These are phyloP conservation scores for Ambrosiella xylebori DNA, from an alignment of 2,329 filamentous ascomycete species.

Conservation along the genomic window DNA sequence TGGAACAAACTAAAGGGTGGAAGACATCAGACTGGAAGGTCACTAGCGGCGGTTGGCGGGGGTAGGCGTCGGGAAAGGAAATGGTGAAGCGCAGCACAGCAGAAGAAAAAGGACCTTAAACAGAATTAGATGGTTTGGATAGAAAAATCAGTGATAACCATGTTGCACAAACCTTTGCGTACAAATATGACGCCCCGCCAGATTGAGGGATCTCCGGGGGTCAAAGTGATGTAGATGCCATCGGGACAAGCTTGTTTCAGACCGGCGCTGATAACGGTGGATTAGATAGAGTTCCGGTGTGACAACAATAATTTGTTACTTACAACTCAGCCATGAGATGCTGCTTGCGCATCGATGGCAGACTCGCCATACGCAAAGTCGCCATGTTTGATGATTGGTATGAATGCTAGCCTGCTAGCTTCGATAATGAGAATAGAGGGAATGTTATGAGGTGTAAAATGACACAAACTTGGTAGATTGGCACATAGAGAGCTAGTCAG, in stretches of 20 bases:
- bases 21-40: conserved; percentile 89
- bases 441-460: neutral
- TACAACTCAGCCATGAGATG: conserved; percentile 73
- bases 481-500: too few species aligned
- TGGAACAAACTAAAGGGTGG: conserved; percentile 77
- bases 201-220: conserved; percentile 59
- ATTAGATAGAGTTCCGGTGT: neutral
- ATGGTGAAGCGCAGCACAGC: conserved; percentile 82
- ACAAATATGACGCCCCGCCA: conserved; percentile 92
- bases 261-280: conserved; percentile 40
- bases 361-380: conserved; percentile 25
- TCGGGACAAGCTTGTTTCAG: conserved; percentile 69
- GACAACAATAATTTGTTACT: neutral
- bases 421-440: neutral
- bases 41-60: conserved; percentile 61
- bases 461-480: neutral
- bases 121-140: neutral
- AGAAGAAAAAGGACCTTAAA: conserved; percentile 67
- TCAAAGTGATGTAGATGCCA: conserved; percentile 73
- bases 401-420: neutral
- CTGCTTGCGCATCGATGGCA: conserved; percentile 49
- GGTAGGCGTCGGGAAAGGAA: conserved; percentile 68
- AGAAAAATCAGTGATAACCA: neutral
- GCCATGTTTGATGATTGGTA: conserved; percentile 22
- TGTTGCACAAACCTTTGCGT: conserved; percentile 49